Conservation (phyloP, 441 rosid species). For the Populus hybrid region DNA sequence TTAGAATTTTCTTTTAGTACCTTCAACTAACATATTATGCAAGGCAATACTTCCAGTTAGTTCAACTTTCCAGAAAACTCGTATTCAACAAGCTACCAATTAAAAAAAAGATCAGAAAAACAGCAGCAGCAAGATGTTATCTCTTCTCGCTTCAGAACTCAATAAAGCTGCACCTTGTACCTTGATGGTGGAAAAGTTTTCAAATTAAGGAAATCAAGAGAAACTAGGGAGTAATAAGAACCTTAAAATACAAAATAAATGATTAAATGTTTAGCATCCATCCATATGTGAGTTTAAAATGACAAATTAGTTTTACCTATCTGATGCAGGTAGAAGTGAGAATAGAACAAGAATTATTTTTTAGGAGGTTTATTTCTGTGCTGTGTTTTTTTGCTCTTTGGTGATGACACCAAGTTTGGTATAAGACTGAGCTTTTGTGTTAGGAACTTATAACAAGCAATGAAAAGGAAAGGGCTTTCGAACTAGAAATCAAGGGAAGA, state of each 20-base stretch:
- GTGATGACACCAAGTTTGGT: not conserved
- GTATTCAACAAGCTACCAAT: not conserved
- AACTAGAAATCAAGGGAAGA: not conserved
- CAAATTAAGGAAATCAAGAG: not conserved
- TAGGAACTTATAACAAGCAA: not conserved
- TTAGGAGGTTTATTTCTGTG: not conserved
- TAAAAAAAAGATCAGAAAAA: not conserved
- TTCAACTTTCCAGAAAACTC: not conserved
- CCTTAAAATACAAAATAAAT: not conserved
- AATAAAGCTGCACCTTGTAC: not conserved
- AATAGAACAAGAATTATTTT: not conserved
- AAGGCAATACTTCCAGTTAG: not conserved
- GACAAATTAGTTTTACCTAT: not conserved
- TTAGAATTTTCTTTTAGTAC: conserved; percentile 39
- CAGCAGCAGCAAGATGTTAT: not conserved
- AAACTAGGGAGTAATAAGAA: no score
- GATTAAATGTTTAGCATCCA: not conserved
- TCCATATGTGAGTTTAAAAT: not conserved
- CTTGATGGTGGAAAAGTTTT: no score
- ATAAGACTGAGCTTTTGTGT: not conserved
- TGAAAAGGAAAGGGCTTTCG: not conserved
- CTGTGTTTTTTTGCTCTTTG: not conserved
- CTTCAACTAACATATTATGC: conserved; percentile 44
- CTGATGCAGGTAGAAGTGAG: not conserved
- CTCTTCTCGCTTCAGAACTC: not conserved